These are phyloP conservation scores for Diospyros lotus DNA, from an alignment of 148 eudicot species.

Conservation along the genomic window DNA sequence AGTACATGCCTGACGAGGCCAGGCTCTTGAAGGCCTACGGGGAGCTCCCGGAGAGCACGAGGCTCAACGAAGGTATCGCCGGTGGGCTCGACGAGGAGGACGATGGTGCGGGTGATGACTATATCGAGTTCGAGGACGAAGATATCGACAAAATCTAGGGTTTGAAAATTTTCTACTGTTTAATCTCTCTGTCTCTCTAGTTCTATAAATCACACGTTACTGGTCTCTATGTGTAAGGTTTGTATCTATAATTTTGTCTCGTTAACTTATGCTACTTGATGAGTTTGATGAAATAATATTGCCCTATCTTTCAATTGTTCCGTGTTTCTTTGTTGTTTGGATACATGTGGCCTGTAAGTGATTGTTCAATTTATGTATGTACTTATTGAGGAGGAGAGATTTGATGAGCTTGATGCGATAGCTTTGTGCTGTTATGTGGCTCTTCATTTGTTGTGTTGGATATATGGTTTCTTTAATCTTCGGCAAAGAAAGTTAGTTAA, in stretches of 20 bases:
- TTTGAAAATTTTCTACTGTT: background rate
- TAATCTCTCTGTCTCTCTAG: background rate
- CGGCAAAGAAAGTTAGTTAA: no score
- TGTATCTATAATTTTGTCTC: constrained; percentile 1
- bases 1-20: constrained; percentile 41
- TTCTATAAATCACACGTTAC: background rate
- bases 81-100: constrained; percentile 73
- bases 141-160: constrained; percentile 82
- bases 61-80: constrained; percentile 72
- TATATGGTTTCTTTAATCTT: no score
- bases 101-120: constrained; percentile 54
- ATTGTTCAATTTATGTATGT: background rate
- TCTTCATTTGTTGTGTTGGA: no score
- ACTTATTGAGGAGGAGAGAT: no score
- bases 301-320: background rate
- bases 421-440: no score
- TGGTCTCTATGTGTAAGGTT: background rate
- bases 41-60: constrained; percentile 67
- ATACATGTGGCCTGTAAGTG: background rate
- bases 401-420: no score
- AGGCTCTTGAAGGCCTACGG: constrained; percentile 79
- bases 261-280: constrained; percentile 5
- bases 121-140: constrained; percentile 87
- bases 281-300: constrained; percentile 11
- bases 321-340: background rate